A percentile compares a stretch with the other conserved stretches of the same genome.
phyloP scores from a whole-genome alignment of 1,284 basidiomycete genomes.

The Heterobasidion occidentale region DNA sequence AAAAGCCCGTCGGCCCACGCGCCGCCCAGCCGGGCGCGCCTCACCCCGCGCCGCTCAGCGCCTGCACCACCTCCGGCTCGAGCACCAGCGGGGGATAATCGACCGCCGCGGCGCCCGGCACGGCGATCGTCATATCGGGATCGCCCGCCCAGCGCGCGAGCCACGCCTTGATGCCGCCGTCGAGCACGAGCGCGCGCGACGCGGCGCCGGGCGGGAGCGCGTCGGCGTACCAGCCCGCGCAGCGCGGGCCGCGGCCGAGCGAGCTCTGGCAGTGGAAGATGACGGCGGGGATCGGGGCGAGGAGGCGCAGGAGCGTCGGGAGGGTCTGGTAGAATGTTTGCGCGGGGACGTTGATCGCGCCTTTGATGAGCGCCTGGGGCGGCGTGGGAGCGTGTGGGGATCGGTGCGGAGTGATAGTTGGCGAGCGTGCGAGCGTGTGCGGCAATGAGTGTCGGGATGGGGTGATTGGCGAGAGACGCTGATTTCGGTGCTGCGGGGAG shows the following conservation, averaged over 20 bases:
- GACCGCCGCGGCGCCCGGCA: not conserved
- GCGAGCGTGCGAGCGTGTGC: not conserved
- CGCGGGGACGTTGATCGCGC: conserved; percentile 20
- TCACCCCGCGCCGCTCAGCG: too few relatives aligned
- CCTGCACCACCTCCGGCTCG: too few relatives aligned
- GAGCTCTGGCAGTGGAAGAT: conserved; percentile 20
- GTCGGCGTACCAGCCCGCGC: conserved; percentile 18
- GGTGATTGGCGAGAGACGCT: too few relatives aligned
- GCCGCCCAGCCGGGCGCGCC: too few relatives aligned
- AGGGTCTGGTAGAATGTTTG: conserved; percentile 20
- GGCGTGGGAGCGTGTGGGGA: not conserved
- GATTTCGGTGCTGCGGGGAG: not conserved
- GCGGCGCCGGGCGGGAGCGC: conserved; percentile 5
- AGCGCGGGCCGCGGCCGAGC: conserved; percentile 14
- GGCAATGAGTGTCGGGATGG: too few relatives aligned
- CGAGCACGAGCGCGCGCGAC: conserved; percentile 13
- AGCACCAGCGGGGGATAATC: not conserved
- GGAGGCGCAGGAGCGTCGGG: conserved; percentile 12
- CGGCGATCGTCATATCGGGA: not conserved
- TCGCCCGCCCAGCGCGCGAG: not conserved
- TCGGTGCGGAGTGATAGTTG: not conserved
- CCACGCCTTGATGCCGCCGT: conserved; percentile 20
- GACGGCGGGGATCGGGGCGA: conserved; percentile 12
- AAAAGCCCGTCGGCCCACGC: too few relatives aligned
- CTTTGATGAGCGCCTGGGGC: conserved; percentile 11